Conservation (phyloP, 192 early-diverging fungal species). For the Allomyces javanicus region DNA sequence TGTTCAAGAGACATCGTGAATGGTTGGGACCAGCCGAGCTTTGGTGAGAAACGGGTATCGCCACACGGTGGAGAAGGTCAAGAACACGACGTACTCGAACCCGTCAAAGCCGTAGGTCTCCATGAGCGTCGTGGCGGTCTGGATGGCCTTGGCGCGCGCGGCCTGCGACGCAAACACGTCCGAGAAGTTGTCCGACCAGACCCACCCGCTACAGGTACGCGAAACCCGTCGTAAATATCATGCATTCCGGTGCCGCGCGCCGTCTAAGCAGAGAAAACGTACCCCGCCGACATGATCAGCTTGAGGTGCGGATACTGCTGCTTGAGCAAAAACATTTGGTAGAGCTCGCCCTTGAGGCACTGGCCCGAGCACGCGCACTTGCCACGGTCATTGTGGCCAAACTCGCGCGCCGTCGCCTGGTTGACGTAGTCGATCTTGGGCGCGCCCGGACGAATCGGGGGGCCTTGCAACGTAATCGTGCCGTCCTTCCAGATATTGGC, state of each 20-base stretch:
- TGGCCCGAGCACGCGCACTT: background rate
- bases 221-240: too few species aligned
- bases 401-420: background rate
- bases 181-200: constrained; percentile 2
- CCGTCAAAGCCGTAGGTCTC: background rate
- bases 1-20: too few species aligned
- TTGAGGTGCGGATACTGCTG: constrained; percentile 4
- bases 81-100: background rate
- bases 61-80: too few species aligned
- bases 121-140: background rate
- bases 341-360: background rate
- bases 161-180: background rate
- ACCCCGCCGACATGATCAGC: background rate
- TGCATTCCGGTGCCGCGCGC: too few species aligned
- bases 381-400: background rate
- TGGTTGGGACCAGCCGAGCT: too few species aligned
- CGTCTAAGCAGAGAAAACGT: background rate
- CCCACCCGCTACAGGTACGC: constrained; percentile 1
- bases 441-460: background rate
- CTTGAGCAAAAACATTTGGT: constrained; percentile 4
- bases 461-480: background rate
- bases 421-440: background rate
- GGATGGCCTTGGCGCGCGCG: background rate
- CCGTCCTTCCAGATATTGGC: background rate
- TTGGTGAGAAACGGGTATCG: too few species aligned